Base-by-base conservation (phyloP, 805 yeast genomes). In the Teunomyces stri region DNA sequence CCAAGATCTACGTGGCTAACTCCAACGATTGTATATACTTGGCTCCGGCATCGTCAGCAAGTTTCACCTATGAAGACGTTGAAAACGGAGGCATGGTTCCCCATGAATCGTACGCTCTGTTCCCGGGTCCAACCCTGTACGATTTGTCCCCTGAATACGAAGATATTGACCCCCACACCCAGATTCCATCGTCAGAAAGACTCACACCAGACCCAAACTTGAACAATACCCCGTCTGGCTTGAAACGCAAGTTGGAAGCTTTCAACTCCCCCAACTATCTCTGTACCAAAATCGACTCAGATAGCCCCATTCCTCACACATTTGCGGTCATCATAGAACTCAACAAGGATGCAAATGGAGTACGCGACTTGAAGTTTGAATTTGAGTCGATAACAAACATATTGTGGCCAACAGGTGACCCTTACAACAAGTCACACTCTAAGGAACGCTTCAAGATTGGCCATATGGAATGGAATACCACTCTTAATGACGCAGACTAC, bases 331-430 rank as follows among this genome's bases (percentile, higher is more conserved):
- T 80, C 4, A 52, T 80, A 1, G 76, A 79, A 44, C 54, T 79
- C 0, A 57, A 62, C 20, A 74, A 70, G 43, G 75, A 72, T 31
- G 66, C 72, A 1, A 43, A 39, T 7, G 46, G 62, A 2, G 57
- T 76, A 3, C 64, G 71, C 20, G 66, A 64, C 33, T 56, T 80
- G 29, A 62, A 64, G 35, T 55, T 77, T 10, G 76, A 73, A 43
- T 65, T 81, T 44, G 70, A 65, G 46, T 72, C 82, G 1, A 50
- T 63, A 4, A 70, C 75, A 5, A 66, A 71, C 44, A 68, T 79
- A 3, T 61, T 72, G 47, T 81, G 86, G 86, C 80, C 80, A 4
- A 66, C 71, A 31, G 80, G 79, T 9, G 79, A 80, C 12, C 79
- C 80, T 1, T 75, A 76, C 35, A 70, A 74, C 43, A 73, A 72